Evolutionary conservation across 2,329 filamentous ascomycete species (phyloP).

Genomic region (Calycina herbarum): DNA sequence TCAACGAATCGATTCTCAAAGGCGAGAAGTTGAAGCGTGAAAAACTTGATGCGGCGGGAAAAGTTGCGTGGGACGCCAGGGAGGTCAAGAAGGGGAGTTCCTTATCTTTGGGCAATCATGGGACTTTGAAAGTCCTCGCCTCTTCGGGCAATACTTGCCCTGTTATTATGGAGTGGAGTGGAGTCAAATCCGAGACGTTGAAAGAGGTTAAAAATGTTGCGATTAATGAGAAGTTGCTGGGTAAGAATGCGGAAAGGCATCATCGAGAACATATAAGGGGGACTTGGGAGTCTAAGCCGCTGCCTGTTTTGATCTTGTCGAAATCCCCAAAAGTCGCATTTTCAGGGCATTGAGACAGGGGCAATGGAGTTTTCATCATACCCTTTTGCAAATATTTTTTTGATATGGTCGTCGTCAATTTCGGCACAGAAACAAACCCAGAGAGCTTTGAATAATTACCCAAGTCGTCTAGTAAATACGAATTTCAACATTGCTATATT

Average conservation of each 20-base stretch:
- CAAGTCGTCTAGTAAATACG: no score
- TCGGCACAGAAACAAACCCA: no score
- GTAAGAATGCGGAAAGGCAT: constrained; percentile 11
- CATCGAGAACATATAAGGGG: constrained; percentile 19
- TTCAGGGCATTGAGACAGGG: background rate
- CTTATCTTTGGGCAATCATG: constrained; percentile 9
- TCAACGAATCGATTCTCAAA: background rate
- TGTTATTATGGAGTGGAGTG: constrained; percentile 9
- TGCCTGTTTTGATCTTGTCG: constrained; percentile 18
- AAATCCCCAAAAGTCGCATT: constrained; percentile 8
- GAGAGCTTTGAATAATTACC: no score
- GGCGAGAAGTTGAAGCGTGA: background rate
- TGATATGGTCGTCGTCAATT: no score
- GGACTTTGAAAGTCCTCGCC: constrained; percentile 6
- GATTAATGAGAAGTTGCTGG: constrained; percentile 13
- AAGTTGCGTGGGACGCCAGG: background rate
- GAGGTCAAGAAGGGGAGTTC: constrained; percentile 1
- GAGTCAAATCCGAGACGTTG: background rate
- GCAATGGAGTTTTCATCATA: no score
- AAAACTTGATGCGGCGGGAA: background rate
- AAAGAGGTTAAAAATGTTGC: constrained; percentile 18
- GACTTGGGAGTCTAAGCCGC: constrained; percentile 12
- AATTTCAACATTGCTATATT: no score
- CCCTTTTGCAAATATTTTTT: no score
- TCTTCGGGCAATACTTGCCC: background rate